Evolutionary conservation across 768 basidiomycete species (phyloP), one percentile per base, ranked within the genome.

Genomic region (Gyrodon lividus): DNA sequence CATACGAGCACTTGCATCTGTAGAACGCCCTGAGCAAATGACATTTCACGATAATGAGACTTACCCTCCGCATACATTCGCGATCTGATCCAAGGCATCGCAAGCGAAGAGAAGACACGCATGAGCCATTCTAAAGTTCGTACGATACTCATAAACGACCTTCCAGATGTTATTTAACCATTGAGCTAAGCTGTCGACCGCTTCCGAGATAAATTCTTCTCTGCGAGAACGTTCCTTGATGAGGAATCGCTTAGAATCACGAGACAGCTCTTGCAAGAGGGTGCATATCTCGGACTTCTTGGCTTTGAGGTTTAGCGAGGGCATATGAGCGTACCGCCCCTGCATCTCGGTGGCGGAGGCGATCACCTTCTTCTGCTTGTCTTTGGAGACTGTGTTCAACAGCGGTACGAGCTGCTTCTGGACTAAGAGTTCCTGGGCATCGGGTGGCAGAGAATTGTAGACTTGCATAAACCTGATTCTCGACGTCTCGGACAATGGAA

Each of bases 81-180:
- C 70, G 42, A 85, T 70, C 44, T 76, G 74, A 5, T 70, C 64
- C 35, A 84, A 54, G 0, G 75, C 74, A 13, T 79, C 76, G 39
- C 74, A 73, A 8, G 73, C 70, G 51, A 78, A 82, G 22, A 84
- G 56, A 2, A 88, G 74, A 56, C 82, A 84, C 2, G 64, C 57
- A 57, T 88, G 86, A 0, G 81, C 85, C 20, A 71, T 58, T 2
- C 55, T 50, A 54, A 78, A 87, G 56, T 80, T 65, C 28, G 77
- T 73, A 16, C 75, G 69, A 56, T 82, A 76, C 54, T 87, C 84
- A 56, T 79, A 86, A 8, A 79, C 79, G 28, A 76, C 72, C 47
- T 63, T 72, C 86, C 86, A 88, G 31, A 87, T 79, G 55, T 82
- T 77, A 60, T 73, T 79, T 43, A 87, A 59, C 84, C 84, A 87